A percentile compares a stretch with the other conserved stretches of the same genome.
phyloP scores from a whole-genome alignment of 1,139 yeast genomes.

The Trichomonascaceae sp. region DNA sequence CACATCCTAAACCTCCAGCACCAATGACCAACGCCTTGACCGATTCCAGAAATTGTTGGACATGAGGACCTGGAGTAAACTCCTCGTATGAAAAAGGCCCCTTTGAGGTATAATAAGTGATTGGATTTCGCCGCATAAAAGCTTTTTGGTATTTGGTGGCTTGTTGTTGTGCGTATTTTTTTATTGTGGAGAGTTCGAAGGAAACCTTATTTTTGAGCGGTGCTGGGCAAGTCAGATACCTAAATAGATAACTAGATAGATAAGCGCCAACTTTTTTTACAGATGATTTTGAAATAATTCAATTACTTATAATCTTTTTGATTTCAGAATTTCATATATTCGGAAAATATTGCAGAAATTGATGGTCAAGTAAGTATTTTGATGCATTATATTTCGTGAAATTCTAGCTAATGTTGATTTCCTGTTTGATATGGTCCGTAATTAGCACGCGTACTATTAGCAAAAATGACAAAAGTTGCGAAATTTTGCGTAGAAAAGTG shows the following conservation, averaged over 20 bases:
- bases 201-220: background rate
- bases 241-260: background rate
- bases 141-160: background rate
- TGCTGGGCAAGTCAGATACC: background rate
- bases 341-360: too few species aligned
- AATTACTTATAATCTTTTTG: too few species aligned
- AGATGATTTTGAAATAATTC: too few species aligned
- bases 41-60: conserved; percentile 24
- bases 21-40: conserved; percentile 51
- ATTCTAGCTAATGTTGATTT: background rate
- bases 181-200: background rate
- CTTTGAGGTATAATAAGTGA: background rate
- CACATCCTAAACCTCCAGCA: conserved; percentile 97
- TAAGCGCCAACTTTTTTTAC: too few species aligned
- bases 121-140: conserved; percentile 1
- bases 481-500: too few species aligned
- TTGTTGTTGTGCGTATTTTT: background rate
- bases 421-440: background rate
- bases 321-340: too few species aligned
- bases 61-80: conserved; percentile 32
- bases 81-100: conserved; percentile 38
- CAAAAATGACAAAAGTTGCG: background rate
- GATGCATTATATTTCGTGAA: background rate
- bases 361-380: background rate
- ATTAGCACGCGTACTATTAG: background rate